These are phyloP conservation scores for Megacollybia marginata DNA, from an alignment of 768 basidiomycete species.

Conservation along the genomic window DNA sequence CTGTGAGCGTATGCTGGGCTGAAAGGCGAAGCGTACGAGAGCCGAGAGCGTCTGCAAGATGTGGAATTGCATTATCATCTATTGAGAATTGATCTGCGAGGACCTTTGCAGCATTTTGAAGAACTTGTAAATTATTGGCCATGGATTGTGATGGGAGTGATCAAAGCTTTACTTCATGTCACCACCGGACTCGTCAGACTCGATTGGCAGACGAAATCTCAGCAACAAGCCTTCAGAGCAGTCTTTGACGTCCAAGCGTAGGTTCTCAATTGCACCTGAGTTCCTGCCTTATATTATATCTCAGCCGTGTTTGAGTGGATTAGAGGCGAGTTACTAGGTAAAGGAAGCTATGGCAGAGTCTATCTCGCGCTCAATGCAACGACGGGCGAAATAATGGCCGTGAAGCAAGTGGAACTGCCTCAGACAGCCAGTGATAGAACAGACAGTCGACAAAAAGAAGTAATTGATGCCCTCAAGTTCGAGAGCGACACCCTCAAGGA, in stretches of 20 bases:
- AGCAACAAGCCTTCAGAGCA: too few species aligned
- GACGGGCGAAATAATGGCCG: conserved; percentile 89
- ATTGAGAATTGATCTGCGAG: conserved; percentile 64
- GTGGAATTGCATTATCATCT: conserved; percentile 70
- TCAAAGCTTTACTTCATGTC: too few species aligned
- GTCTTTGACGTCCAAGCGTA: not conserved
- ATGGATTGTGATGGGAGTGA: too few species aligned
- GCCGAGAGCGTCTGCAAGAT: conserved; percentile 61
- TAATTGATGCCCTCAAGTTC: conserved; percentile 75
- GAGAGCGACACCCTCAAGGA: conserved; percentile 85
- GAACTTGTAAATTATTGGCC: conserved; percentile 36
- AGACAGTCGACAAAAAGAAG: conserved; percentile 54
- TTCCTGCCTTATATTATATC: too few species aligned
- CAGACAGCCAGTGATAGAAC: conserved; percentile 54
- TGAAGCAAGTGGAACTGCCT: conserved; percentile 92
- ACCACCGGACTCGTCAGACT: too few species aligned
- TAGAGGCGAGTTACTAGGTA: conserved; percentile 86
- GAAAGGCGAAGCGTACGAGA: conserved; percentile 37
- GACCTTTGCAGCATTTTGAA: conserved; percentile 61
- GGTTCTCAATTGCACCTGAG: not conserved
- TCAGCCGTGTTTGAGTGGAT: conserved; percentile 68
- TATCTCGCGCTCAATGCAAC: conserved; percentile 85
- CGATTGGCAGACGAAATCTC: too few species aligned
- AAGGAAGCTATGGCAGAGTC: conserved; percentile 91
- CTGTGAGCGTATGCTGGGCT: conserved; percentile 3